phyloP scores from a whole-genome alignment of 2,329 filamentous ascomycete species.

The Hypocreales sp. region DNA sequence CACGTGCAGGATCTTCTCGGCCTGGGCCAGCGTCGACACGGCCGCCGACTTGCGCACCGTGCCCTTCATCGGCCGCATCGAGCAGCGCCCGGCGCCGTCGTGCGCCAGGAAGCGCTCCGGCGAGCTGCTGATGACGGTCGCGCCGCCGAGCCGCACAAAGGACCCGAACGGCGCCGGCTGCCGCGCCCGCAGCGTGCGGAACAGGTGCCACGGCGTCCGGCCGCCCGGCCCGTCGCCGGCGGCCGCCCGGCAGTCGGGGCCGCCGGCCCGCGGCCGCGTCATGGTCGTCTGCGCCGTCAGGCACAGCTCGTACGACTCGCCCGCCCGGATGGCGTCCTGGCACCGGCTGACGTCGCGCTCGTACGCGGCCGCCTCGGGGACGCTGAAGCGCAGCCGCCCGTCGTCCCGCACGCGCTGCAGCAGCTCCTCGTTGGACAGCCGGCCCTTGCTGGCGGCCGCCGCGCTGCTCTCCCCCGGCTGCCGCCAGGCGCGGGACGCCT shows the following conservation, averaged over 20 bases:
- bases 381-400: constrained; percentile 14
- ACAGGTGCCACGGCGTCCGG: constrained; percentile 49
- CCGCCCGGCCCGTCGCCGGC: constrained; percentile 2
- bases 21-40: constrained; percentile 53
- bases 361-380: constrained; percentile 36
- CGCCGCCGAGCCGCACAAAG: constrained; percentile 54
- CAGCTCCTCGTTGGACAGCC: constrained; percentile 6
- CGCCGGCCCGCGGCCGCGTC: constrained; percentile 15
- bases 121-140: constrained; percentile 66
- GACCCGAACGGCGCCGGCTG: constrained; percentile 81
- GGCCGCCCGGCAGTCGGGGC: not conserved
- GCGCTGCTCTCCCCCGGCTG: constrained; percentile 3
- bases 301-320: constrained; percentile 76
- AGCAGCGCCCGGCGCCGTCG: constrained; percentile 37
- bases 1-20: constrained; percentile 55
- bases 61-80: constrained; percentile 91
- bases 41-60: constrained; percentile 66
- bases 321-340: constrained; percentile 56
- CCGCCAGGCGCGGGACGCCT: constrained; percentile 17
- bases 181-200: constrained; percentile 48
- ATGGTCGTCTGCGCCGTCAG: constrained; percentile 63
- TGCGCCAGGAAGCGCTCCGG: constrained; percentile 74
- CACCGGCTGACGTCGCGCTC: constrained; percentile 51
- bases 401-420: constrained; percentile 4
- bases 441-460: constrained; percentile 2